Base-by-base conservation (phyloP, 164 flowering plant genomes). In the Magnolia kwangsiensis region DNA sequence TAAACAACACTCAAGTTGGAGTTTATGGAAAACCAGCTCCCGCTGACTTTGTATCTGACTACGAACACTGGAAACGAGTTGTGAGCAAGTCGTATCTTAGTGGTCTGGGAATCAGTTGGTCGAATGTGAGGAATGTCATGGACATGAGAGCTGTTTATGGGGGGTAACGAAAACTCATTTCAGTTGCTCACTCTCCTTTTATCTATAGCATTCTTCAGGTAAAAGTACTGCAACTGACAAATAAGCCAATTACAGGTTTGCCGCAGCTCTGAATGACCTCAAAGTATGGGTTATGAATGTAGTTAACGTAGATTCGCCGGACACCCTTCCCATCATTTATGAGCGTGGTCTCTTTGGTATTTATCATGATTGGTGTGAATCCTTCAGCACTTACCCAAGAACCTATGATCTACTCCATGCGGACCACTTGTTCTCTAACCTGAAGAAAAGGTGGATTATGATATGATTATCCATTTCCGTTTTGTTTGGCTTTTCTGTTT, bases 81-180 rank as follows among this genome's bases (percentile, higher is more conserved):
- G 91, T 94, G 72, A 83, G 72, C 72, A 87, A 86, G 51, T 63
- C 86, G 7, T 94, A 96, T 74, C 79, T 90, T 71, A 87, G 74
- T 7, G 88, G 88, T 66, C 69, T 96, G 71, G 95, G 97, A 2
- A 89, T 96, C 83, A 89, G 80, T 71, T 96, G 97, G 99, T 82
- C 91, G 6, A 83, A 86, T 51, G 92, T 95, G 19, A 89, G 98
- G 79, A 96, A 96, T 78, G 87, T 90, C 23, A 94, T 96, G 99
- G 98, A 96, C 89, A 94, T 96, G 99, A 89, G 97, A 87, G 96
- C 97, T 71, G 97, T 92, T 68, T 96, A 96, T 83, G 99, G 98
- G 51, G 99, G 99, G 98, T 96, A 90, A 82, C 67, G 21, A 45
- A 59, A 45, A 72, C 31, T 68, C 14, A 29, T 49, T 9, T 58